Evolutionary conservation across 768 basidiomycete genomes (phyloP), one percentile per base, ranked within the genome.

Genomic region (Rhodotorula babjevae): DNA sequence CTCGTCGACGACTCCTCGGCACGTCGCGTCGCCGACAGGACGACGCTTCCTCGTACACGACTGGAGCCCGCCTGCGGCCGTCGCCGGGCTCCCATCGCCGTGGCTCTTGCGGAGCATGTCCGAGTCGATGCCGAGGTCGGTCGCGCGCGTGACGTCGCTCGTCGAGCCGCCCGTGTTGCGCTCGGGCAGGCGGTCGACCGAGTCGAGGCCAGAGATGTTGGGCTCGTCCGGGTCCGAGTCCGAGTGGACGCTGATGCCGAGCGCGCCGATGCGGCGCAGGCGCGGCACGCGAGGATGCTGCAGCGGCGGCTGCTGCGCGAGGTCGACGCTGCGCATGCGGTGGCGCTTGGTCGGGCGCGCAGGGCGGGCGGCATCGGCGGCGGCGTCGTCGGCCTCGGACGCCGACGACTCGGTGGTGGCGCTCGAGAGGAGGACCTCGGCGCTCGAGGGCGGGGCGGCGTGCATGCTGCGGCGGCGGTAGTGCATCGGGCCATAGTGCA

Each of bases 181-280:
- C 29, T 61, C 60, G 44, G n/a, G 27, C 16, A 52, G 36, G 40
- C 58, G 44, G 64, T 66, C 64, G 61, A 36, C 33, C 31, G 63
- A 52, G 56, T 65, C 67, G 49, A 71, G 61, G 0, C 65, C 74
- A 4, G 65, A 64, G 25, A 69, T 47, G 36, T 46, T 52, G 19
- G 70, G 63, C 31, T 52, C 56, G 36, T 68, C 69, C 19, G 46
- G 29, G 40, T 69, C 74, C 29, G 56, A 56, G 25, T 72, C 71
- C 12, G 74, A 75, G 40, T 68, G 67, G 11, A 75, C 74, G 1
- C 67, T 69, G 59, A 75, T 75, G 14, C 71, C 74, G 42, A 75
- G 70, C 0, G 74, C 74, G 18, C 74, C 74, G 27, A 75, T 18
- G 25, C 74, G 67, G 4, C 71, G 67, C 9, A 72, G 71, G 42